phyloP scores from a whole-genome alignment of 2,329 filamentous ascomycete species.

The Xylariales sp. region DNA sequence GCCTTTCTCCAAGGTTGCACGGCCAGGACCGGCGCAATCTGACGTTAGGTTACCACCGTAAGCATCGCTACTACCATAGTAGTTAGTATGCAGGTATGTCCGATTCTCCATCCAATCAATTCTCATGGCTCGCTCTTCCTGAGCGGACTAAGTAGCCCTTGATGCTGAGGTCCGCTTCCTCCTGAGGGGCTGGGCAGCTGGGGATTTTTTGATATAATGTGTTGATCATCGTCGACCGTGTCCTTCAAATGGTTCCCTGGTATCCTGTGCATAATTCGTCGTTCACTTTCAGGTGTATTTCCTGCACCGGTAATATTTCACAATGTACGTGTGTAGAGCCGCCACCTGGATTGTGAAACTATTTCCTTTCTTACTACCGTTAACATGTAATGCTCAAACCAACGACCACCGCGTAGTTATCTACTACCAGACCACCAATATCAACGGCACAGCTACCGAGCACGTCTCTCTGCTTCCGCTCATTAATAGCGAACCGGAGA shows the following conservation, averaged over 20 bases:
- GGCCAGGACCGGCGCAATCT: neutral
- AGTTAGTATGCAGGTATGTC: neutral
- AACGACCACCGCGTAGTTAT: slow-evolving; percentile 39
- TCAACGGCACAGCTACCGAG: slow-evolving; percentile 36
- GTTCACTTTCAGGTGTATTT: too few species aligned
- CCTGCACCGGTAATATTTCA: neutral
- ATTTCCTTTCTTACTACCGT: slow-evolving; percentile 19
- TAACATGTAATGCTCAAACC: slow-evolving; percentile 13
- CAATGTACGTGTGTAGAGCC: slow-evolving; percentile 10
- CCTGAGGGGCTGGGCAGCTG: neutral
- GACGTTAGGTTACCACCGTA: slow-evolving; percentile 1
- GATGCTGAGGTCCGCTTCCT: neutral
- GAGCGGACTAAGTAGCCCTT: too few species aligned
- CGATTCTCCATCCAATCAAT: neutral
- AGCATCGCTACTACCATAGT: too few species aligned
- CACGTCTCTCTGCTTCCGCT: slow-evolving; percentile 51
- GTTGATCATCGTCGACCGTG: neutral
- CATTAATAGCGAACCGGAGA: slow-evolving; percentile 37
- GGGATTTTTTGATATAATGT: too few species aligned
- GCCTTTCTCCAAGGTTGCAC: neutral
- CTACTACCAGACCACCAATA: slow-evolving; percentile 49
- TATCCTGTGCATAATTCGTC: too few species aligned
- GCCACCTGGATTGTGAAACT: slow-evolving; percentile 16
- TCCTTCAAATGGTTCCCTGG: too few species aligned
- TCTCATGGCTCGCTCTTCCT: neutral